Conservation (phyloP, 176 grass and related monocot species). For the Cenchrus americanus region DNA sequence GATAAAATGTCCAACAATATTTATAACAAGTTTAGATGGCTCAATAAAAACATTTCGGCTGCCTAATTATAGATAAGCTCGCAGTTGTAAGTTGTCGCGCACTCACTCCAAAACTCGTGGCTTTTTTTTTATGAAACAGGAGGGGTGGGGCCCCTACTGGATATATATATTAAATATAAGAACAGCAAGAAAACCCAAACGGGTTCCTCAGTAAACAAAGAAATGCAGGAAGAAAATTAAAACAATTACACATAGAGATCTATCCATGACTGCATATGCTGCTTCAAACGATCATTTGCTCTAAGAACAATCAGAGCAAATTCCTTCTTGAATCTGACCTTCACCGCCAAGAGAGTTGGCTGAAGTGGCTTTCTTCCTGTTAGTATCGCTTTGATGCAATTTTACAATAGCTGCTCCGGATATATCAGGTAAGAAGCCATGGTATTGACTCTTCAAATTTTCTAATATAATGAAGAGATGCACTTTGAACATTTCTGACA, state of each 20-base stretch:
- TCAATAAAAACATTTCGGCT: neutral
- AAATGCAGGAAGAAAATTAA: no score
- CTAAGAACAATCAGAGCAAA: no score
- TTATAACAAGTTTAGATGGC: neutral
- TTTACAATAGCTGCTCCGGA: neutral
- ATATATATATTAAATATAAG: no score
- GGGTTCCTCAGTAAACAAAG: no score
- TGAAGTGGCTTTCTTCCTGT: neutral
- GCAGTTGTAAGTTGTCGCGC: neutral
- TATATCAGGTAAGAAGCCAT: neutral
- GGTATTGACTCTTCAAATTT: slow-evolving; percentile 6
- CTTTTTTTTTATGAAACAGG: no score
- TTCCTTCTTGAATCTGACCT: no score
- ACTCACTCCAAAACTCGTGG: neutral
- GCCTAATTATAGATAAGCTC: neutral
- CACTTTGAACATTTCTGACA: slow-evolving; percentile 37
- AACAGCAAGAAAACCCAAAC: no score
- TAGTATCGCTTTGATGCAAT: neutral
- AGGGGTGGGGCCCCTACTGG: no score
- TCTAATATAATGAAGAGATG: slow-evolving; percentile 44
- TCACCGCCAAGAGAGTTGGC: no score
- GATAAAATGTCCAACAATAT: neutral
- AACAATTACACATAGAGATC: no score
- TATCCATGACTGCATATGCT: no score
- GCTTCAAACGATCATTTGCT: no score